These are phyloP conservation scores for Gnaphalium uliginosum DNA, from an alignment of 129 eudicot genomes.

Conservation along the genomic window DNA sequence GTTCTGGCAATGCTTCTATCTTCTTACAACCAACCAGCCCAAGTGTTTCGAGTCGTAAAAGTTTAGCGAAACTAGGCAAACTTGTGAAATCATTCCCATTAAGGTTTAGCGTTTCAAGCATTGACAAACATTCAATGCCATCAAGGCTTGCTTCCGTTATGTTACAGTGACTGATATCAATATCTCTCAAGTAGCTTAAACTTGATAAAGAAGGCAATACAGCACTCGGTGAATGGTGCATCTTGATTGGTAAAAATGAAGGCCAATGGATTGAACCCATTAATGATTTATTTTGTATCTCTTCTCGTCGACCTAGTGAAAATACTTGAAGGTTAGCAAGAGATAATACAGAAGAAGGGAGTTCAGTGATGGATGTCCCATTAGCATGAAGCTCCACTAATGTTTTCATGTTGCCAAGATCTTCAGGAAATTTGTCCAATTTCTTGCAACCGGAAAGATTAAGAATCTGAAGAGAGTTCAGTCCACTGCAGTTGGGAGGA, in stretches of 20 bases:
- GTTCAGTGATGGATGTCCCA: slow-evolving; percentile 21
- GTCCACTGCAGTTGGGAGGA: slow-evolving; percentile 23
- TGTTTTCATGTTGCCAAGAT: slow-evolving; percentile 19
- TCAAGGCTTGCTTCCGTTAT: slow-evolving; percentile 26
- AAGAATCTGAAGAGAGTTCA: slow-evolving; percentile 30
- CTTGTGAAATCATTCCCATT: slow-evolving; percentile 35
- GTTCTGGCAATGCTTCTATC: slow-evolving; percentile 42
- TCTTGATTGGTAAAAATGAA: slow-evolving; percentile 14
- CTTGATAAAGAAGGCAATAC: slow-evolving; percentile 35
- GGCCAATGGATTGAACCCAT: slow-evolving; percentile 29
- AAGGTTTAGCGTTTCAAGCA: slow-evolving; percentile 32
- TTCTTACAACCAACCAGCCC: slow-evolving; percentile 46
- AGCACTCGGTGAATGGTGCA: slow-evolving; percentile 18
- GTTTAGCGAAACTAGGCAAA: slow-evolving; percentile 33
- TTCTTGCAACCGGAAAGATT: slow-evolving; percentile 40
- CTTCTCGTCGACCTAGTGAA: slow-evolving; percentile 28
- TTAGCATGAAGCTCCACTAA: slow-evolving; percentile 38
- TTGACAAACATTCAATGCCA: slow-evolving; percentile 37
- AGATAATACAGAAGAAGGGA: slow-evolving; percentile 30
- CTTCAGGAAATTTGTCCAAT: slow-evolving; percentile 31
- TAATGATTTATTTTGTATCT: slow-evolving; percentile 2
- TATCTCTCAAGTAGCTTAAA: slow-evolving; percentile 28
- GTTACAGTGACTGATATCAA: slow-evolving; percentile 37
- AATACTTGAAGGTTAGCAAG: slow-evolving; percentile 34
- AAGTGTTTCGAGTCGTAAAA: slow-evolving; percentile 36